Conservation (phyloP, 2,329 filamentous ascomycete genomes). For the Xenosphaeropsis pyriputrescens region DNA sequence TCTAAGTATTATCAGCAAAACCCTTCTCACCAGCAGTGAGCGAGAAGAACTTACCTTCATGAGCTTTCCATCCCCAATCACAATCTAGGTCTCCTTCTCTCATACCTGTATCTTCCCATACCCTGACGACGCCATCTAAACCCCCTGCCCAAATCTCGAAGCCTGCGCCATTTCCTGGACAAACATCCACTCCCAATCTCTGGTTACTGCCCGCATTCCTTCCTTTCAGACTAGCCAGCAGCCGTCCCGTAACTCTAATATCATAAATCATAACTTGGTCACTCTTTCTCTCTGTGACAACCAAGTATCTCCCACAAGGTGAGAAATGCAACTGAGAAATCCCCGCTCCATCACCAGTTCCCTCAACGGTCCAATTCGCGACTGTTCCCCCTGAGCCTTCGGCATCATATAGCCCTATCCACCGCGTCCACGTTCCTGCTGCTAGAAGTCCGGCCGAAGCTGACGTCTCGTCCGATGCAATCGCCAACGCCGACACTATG, state of each 20-base stretch:
- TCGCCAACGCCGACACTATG: constrained; percentile 38
- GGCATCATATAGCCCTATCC: constrained; percentile 49
- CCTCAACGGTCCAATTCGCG: constrained; percentile 43
- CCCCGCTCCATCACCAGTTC: constrained; percentile 44
- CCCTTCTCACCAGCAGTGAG: constrained; percentile 1
- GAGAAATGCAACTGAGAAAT: constrained; percentile 48
- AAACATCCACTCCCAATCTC: constrained; percentile 39
- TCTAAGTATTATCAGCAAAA: constrained; percentile 5
- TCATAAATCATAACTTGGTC: constrained; percentile 45
- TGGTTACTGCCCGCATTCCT: constrained; percentile 38
- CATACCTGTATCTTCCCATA: constrained; percentile 42
- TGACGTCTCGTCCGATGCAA: constrained; percentile 19
- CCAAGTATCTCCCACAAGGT: constrained; percentile 44
- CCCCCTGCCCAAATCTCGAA: constrained; percentile 49
- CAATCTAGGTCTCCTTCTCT: constrained; percentile 22
- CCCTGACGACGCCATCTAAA: constrained; percentile 34
- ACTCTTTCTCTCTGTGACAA: constrained; percentile 45
- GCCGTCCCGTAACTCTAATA: constrained; percentile 39
- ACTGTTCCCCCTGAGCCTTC: constrained; percentile 34
- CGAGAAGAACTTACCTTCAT: constrained; percentile 12
- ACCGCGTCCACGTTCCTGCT: constrained; percentile 49
- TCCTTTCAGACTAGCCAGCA: constrained; percentile 38
- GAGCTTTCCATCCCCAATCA: constrained; percentile 17
- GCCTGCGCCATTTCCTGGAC: constrained; percentile 22
- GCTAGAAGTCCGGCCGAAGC: constrained; percentile 27